Percentiles rank a stretch among this genome's conserved stretches.
Conservation (phyloP, 2,329 filamentous ascomycete genomes). For the Monosporascus ibericus region DNA sequence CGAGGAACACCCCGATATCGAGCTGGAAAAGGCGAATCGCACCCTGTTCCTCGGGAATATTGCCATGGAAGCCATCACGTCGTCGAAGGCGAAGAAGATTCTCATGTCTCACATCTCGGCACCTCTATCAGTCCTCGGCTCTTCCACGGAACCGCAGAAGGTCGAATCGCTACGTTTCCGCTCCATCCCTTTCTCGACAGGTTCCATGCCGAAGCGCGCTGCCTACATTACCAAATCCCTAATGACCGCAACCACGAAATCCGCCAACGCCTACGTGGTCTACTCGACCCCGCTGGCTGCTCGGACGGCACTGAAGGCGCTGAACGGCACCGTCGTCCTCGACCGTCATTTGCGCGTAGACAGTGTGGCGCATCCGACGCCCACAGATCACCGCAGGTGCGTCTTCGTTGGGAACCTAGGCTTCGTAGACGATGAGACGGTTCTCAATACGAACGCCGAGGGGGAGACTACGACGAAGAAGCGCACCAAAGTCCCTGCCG, state of each 20-base stretch:
- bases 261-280: conserved; percentile 90
- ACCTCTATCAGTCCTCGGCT: conserved; percentile 51
- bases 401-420: conserved; percentile 95
- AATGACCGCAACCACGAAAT: conserved; percentile 86
- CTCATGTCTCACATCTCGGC: conserved; percentile 74
- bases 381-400: conserved; percentile 79
- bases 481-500: conserved; percentile 67
- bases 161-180: conserved; percentile 91
- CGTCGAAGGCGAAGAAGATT: conserved; percentile 72
- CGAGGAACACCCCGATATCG: conserved; percentile 37
- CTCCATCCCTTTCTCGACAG: conserved; percentile 77
- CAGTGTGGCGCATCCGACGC: conserved; percentile 79
- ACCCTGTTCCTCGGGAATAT: conserved; percentile 95
- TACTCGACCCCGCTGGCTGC: conserved; percentile 73
- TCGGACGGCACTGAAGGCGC: conserved; percentile 64
- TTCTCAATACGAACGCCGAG: conserved; percentile 58
- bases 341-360: conserved; percentile 88
- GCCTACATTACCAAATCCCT: conserved; percentile 86
- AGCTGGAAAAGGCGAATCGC: conserved; percentile 78
- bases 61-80: conserved; percentile 73
- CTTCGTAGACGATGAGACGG: conserved; percentile 87
- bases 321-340: conserved; percentile 81
- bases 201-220: conserved; percentile 82
- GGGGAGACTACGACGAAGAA: conserved; percentile 66
- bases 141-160: conserved; percentile 53